Evolutionary conservation across 2,329 filamentous ascomycete genomes (phyloP).

Genomic region (Aspergillus ochraceus): DNA sequence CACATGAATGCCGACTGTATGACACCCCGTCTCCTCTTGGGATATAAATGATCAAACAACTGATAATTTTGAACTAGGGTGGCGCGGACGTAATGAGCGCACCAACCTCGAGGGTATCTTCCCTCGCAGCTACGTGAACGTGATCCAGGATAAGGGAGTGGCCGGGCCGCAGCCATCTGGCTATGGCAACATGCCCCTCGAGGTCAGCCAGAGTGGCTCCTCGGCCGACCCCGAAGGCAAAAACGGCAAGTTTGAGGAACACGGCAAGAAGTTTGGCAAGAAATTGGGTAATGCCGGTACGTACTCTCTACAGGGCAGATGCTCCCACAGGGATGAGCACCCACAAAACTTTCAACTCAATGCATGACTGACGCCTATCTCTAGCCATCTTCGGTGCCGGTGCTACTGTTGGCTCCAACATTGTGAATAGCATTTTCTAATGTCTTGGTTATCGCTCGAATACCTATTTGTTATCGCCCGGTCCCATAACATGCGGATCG

Average conservation of each 20-base stretch:
- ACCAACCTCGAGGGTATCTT: slow-evolving; percentile 90
- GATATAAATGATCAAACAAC: slow-evolving; percentile 12
- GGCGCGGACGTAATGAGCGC: slow-evolving; percentile 85
- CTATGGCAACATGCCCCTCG: slow-evolving; percentile 69
- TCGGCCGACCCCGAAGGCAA: slow-evolving; percentile 42
- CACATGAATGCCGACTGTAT: slow-evolving; percentile 93
- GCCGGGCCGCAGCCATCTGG: slow-evolving; percentile 41
- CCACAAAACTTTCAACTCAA: not conserved
- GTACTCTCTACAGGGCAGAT: slow-evolving; percentile 16
- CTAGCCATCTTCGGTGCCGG: slow-evolving; percentile 87
- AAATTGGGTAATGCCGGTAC: slow-evolving; percentile 73
- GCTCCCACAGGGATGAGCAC: not conserved
- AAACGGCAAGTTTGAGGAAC: slow-evolving; percentile 63
- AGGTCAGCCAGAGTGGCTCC: slow-evolving; percentile 62
- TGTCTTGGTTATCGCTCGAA: not conserved
- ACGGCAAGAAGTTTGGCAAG: slow-evolving; percentile 94
- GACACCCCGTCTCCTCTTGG: slow-evolving; percentile 13
- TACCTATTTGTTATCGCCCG: not conserved
- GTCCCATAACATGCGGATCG: slow-evolving; percentile 5
- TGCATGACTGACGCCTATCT: slow-evolving; percentile 35
- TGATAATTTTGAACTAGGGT: slow-evolving; percentile 35
- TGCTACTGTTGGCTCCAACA: slow-evolving; percentile 83
- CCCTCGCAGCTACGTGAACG: slow-evolving; percentile 81
- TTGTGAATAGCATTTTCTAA: slow-evolving; percentile 89
- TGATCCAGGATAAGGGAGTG: slow-evolving; percentile 64